Conservation (phyloP, 2,329 filamentous ascomycete species). For the Elsinoe batatas region DNA sequence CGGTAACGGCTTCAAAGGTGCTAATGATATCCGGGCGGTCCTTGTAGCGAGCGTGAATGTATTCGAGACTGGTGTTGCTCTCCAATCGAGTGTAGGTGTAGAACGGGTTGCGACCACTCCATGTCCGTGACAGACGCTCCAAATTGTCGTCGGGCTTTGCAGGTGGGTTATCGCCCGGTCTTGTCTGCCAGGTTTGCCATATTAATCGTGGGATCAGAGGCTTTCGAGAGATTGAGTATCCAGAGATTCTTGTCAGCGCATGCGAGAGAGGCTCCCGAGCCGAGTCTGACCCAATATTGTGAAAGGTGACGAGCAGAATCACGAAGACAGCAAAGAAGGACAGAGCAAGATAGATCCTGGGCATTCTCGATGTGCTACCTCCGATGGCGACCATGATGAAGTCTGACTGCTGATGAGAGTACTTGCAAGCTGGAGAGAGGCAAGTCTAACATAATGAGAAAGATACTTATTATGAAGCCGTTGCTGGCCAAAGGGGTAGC, state of each 20-base stretch:
- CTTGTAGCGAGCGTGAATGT: constrained; percentile 14
- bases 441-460: no score
- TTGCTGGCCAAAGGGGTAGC: no score
- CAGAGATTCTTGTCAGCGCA: background rate
- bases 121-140: constrained; percentile 11
- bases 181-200: constrained; percentile 15
- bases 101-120: constrained; percentile 14
- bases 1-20: constrained; percentile 12
- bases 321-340: background rate
- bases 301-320: background rate
- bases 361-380: background rate
- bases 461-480: no score
- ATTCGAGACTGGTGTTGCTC: constrained; percentile 12
- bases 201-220: constrained; percentile 13
- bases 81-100: constrained; percentile 17
- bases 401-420: no score
- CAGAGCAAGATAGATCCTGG: background rate
- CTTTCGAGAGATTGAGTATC: background rate
- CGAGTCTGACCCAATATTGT: background rate
- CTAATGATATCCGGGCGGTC: constrained; percentile 14
- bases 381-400: no score
- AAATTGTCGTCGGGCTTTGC: constrained; percentile 12
- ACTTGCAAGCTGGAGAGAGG: no score
- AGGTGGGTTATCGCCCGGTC: background rate
- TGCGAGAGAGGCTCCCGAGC: background rate